Base-by-base conservation (phyloP, 805 yeast species). In the Candida yuanshanica region DNA sequence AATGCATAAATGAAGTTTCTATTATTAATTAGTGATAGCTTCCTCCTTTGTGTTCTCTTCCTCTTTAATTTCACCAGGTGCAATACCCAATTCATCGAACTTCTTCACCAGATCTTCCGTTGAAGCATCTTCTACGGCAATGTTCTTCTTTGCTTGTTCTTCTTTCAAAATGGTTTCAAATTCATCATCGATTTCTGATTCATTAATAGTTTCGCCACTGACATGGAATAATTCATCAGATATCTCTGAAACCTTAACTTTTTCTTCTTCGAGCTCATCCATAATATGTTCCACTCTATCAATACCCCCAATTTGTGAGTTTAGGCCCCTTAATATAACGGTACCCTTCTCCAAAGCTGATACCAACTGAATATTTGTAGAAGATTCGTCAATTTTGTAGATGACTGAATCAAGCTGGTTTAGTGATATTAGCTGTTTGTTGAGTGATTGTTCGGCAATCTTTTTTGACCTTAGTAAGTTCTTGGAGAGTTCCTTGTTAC, bases 371-470 rank as follows among this genome's bases (percentile, higher is more conserved):
- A 58, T 55, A 47, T 72, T 72, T 10, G 68, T 67, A 10, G 65
- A 50, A 4, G 77, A 69, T 37, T 62, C 59, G 49, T 74, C 74
- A 36, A 74, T 63, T 43, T 69, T 66, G 41, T 50, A 55, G 38
- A 67, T 50, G 2, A 72, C 59, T 6, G 59, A 49, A 36, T 60
- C 64, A 17, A 74, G 53, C 43, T 70, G 73, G 31, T 55, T 60
- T 10, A 59, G 51, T 31, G 64, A 56, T 5, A 47, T 52, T 21
- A 65, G 47, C 16, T 68, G 58, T 24, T 60, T 56, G 7, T 37
- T 43, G 36, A 68, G 50, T 18, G 66, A 56, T 8, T 53, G 55
- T 26, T 66, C 67, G 4, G 64, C 61, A n/a, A 65, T 39, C 36
- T 59, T 60, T 40, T 60, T 62, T 0, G 67, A 59, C 36, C 60